Evolutionary conservation across 768 basidiomycete species (phyloP), one percentile per base, ranked within the genome.

Genomic region (Boletus insuetus): DNA sequence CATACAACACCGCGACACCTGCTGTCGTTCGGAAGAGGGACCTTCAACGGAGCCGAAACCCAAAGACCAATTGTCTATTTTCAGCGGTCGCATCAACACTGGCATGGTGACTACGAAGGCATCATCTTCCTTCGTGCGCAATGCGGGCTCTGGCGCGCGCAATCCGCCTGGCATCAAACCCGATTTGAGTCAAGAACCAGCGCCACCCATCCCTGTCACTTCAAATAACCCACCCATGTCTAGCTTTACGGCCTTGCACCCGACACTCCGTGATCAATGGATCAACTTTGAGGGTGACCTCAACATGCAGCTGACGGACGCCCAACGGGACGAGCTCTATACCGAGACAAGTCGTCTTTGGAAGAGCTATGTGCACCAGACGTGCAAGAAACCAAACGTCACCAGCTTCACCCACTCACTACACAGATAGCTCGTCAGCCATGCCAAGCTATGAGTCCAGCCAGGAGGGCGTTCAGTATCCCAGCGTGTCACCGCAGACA

Each of bases 81-180:
- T 90, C 67, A 82, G 86, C 46, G 89, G 89, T n/a, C 81, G 83
- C 62, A 88, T 83, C 11, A 81, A 86, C 56, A 86, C 82, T n/a
- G n/a, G n/a, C n/a, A n/a, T n/a, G 0, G 74, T 89, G 22, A 73
- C 75, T 10, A 84, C 82, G 0, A 82, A 80, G 53, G 63, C 65
- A 1, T 53, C 74, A 6, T 48, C 74, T 17, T 60, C 65, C 8
- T 50, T 56, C 11, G 42, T 34, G 29, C 52, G 57, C 43, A 35
- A 17, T 13, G 6, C 55, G 8, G 46, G 49, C 20, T 41, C 58
- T 4, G 46, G 32, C 44, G 6, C 26, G 12, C 50, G 29, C 40
- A 38, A n/a, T 26, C 19, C 48, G 17, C 42, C 37, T 5, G 13
- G 32, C 67, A 37, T 60, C 26, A 63, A 42, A 59, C 72, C 9